Base-by-base conservation (phyloP, 2,329 filamentous ascomycete genomes). In the Fusarium incarnatum region DNA sequence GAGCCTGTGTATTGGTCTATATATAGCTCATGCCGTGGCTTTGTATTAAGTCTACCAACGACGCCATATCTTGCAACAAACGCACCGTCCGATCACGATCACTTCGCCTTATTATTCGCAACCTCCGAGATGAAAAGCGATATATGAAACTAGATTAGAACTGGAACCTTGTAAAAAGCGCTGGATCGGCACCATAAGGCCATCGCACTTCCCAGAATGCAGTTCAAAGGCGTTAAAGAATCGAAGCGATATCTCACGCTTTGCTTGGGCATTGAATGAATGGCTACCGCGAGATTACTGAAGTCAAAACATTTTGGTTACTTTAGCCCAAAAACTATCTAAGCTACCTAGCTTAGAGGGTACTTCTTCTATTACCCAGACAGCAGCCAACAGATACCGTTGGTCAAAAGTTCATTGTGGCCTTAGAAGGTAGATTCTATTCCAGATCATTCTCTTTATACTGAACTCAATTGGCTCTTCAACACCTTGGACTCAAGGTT, bases 401-500 rank as follows among this genome's bases (percentile, higher is more conserved):
- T 37, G 34, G n/a, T n/a, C 18, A 18, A 37, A n/a, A n/a, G 34
- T n/a, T 37, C 18, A 37, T 37, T 12, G 34, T 37, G 18, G 34
- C 18, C 18, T n/a, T 37, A 18, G 18, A 37, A 37, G 34, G 34
- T 37, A 37, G 34, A 11, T 12, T 37, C 34, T 30, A 8, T 9
- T 28, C 20, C n/a, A 23, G 16, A 8, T 13, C 4, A 9, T 23
- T 42, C 28, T 4, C 11, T 28, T 32, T 8, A 22, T 55, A 13
- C 45, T 16, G 10, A 20, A 25, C n/a, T 13, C 32, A 25, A 8
- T 15, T 45, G 20, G 18, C 6, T 34, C 11, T 37, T 34, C 5
- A 20, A 13, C 12, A 32, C 8, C 34, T 12, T 45, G 41, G 12
- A 67, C 72, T 20, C 75, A 62, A 13, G 77, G 80, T 50, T 79